Evolutionary conservation across 352 stramenopile species (phyloP), one percentile per base, ranked within the genome.

Genomic region (Plasmopara viticola): DNA sequence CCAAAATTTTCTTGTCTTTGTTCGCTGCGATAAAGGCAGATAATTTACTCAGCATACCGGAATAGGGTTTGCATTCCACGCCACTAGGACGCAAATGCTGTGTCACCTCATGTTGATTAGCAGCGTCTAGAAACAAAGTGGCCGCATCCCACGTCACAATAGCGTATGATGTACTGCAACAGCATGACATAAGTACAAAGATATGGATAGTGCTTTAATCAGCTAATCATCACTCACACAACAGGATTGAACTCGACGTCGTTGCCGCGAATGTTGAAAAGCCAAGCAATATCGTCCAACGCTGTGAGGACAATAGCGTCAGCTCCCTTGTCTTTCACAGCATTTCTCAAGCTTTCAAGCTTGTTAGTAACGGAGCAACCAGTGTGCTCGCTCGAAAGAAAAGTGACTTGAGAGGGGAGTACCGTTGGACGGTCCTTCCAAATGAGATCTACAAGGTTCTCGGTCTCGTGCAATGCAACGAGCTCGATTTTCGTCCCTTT

Each of bases 211-310:
- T 29, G 35, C 20, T 6, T 35, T 1, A 35, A 35, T 12, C 6
- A 44, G 18, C 3, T 34, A 33, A 5, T n/a, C 6, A 17, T 5
- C 6, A 87, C 87, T 60, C 96, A 98, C 63, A 98, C 94, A 5
- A 99, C 92, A 6, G 97, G 97, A 67, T 98, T 99, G 58, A 96
- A 98, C 56, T 95, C 82, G 52, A 99, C 84, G 66, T 99, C 97
- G 43, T 84, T 87, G 51, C 95, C 97, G 20, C 97, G 87, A 29
- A 99, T 86, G 72, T 99, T 99, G 52, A 99, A 89, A 4, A 99
- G 83, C 84, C 97, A 99, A 31, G 86, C 87, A 30, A 97, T 95
- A 62, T 99, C 97, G 63, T 99, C 96, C 7, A 99, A 78, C 5
- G 95, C 91, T 20, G 87, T 94, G 48, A 99, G 84, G 10, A 99